Percentiles rank a stretch among this genome's conserved stretches.
Evolutionary conservation across 345 rosid genomes (phyloP).

Genomic region (Eutrema yunnanense): DNA sequence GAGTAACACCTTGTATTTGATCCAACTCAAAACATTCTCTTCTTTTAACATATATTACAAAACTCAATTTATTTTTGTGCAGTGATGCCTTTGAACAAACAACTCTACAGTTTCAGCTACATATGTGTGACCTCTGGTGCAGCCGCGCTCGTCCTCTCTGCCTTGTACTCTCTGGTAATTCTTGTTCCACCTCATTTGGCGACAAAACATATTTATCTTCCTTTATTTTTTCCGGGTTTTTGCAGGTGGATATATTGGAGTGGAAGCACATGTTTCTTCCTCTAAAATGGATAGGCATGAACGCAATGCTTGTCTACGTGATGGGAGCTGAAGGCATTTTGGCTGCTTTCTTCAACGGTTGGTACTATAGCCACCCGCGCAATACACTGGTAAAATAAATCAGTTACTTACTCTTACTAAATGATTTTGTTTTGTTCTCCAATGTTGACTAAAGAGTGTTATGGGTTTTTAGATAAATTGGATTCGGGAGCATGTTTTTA

Average conservation of each 20-base stretch:
- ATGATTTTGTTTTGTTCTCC: too few species aligned
- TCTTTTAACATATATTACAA: not conserved
- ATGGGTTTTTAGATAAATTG: conserved; percentile 40
- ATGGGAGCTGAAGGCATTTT: conserved; percentile 95
- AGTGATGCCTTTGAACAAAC: conserved; percentile 85
- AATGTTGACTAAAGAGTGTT: not conserved
- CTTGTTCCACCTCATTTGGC: not conserved
- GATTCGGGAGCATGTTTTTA: conserved; percentile 61
- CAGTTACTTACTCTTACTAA: not conserved
- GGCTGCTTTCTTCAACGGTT: conserved; percentile 81
- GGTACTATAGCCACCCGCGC: conserved; percentile 68
- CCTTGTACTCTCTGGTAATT: conserved; percentile 58
- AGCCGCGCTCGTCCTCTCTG: conserved; percentile 70
- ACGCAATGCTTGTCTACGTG: conserved; percentile 89
- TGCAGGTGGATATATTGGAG: conserved; percentile 64
- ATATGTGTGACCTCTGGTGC: conserved; percentile 79
- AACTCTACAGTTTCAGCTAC: conserved; percentile 74
- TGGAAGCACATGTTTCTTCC: conserved; percentile 47
- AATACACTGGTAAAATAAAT: conserved; percentile 51
- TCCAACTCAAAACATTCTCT: not conserved
- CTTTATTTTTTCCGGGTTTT: not conserved
- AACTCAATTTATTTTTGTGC: conserved; percentile 15
- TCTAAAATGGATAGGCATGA: conserved; percentile 89
- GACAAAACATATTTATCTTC: not conserved
- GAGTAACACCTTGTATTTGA: conserved; percentile 22